These are phyloP conservation scores for Sphaceloma murrayae DNA, from an alignment of 2,329 filamentous ascomycete species.

Conservation along the genomic window DNA sequence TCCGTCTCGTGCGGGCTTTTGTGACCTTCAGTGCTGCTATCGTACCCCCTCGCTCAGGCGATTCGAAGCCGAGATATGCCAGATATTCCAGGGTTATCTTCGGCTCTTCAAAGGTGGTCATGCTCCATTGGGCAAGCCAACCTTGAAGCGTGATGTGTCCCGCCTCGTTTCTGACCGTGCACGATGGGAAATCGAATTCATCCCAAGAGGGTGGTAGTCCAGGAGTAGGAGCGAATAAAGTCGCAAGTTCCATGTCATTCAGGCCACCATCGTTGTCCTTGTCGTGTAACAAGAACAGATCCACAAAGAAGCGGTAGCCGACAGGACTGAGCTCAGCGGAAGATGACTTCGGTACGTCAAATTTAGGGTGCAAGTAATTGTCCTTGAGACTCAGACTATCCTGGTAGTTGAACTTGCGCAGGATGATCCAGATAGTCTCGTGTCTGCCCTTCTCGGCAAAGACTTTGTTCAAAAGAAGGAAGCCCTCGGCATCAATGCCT, in stretches of 20 bases:
- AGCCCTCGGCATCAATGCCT: slow-evolving; percentile 74
- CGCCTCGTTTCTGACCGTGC: slow-evolving; percentile 88
- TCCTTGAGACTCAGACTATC: slow-evolving; percentile 90
- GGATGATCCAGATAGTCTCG: slow-evolving; percentile 96
- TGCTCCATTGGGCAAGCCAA: slow-evolving; percentile 98
- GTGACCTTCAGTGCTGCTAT: slow-evolving; percentile 88
- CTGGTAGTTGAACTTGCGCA: slow-evolving; percentile 91
- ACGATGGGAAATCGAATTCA: slow-evolving; percentile 82
- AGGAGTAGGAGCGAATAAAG: slow-evolving; percentile 86
- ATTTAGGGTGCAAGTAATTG: slow-evolving; percentile 81
- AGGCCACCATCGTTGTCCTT: slow-evolving; percentile 95
- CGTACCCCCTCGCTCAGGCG: slow-evolving; percentile 59
- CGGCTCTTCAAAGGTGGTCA: slow-evolving; percentile 95
- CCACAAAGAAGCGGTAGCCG: slow-evolving; percentile 95
- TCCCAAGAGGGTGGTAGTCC: slow-evolving; percentile 79
- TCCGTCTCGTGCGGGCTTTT: slow-evolving; percentile 76
- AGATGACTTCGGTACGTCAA: slow-evolving; percentile 84
- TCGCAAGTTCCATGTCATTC: slow-evolving; percentile 73
- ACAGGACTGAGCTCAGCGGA: slow-evolving; percentile 90
- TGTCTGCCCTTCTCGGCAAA: slow-evolving; percentile 96
- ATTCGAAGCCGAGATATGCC: slow-evolving; percentile 90
- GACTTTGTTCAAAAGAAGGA: slow-evolving; percentile 84
- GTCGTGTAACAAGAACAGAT: slow-evolving; percentile 88
- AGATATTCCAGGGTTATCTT: slow-evolving; percentile 94
- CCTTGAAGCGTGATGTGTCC: slow-evolving; percentile 93